These are phyloP conservation scores for Lojkania enalia DNA, from an alignment of 2,329 filamentous ascomycete species.

Conservation along the genomic window DNA sequence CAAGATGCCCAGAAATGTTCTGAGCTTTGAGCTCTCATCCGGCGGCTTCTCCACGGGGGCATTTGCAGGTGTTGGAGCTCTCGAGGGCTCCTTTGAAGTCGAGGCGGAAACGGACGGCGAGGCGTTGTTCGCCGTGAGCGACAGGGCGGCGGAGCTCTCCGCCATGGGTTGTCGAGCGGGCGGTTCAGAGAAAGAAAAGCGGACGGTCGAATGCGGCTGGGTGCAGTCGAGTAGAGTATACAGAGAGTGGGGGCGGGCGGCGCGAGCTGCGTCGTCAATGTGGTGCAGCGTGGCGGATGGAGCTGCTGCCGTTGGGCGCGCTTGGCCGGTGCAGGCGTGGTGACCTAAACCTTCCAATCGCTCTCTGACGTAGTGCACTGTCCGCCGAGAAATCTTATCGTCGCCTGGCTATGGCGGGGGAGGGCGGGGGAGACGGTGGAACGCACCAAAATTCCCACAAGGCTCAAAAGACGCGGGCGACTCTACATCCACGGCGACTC, in stretches of 20 bases:
- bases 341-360: too few relatives aligned
- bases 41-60: conserved; percentile 57
- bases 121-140: conserved; percentile 27
- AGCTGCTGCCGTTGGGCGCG: not conserved
- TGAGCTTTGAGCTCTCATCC: conserved; percentile 86
- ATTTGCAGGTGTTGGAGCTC: conserved; percentile 40
- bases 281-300: not conserved
- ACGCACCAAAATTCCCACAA: too few relatives aligned
- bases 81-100: conserved; percentile 40
- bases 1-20: conserved; percentile 84
- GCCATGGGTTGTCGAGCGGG: conserved; percentile 27
- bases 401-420: not conserved
- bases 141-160: conserved; percentile 28
- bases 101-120: conserved; percentile 34
- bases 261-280: not conserved
- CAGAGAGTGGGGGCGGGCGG: not conserved
- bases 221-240: not conserved
- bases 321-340: not conserved
- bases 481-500: too few relatives aligned
- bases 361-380: not conserved
- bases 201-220: not conserved
- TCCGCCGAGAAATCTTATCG: conserved; percentile 1
- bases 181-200: too few relatives aligned
- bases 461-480: too few relatives aligned
- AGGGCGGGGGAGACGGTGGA: not conserved